Conservation (phyloP, 2,329 filamentous ascomycete genomes). For the Cercospora beticola region DNA sequence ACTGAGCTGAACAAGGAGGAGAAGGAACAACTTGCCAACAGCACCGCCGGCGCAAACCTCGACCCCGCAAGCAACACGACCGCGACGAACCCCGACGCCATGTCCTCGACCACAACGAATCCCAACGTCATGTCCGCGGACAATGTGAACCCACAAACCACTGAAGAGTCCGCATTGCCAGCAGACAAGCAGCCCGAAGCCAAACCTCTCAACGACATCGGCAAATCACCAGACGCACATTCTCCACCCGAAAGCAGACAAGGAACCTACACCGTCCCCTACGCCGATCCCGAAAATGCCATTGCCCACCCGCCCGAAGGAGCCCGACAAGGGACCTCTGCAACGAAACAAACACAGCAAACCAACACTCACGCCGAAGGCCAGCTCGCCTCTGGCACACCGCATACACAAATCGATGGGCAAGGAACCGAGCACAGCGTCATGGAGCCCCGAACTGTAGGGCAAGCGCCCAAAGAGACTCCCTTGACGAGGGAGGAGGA, state of each 20-base stretch:
- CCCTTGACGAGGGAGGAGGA: conserved; percentile 36
- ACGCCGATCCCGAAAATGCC: conserved; percentile 33
- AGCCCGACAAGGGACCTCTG: conserved; percentile 42
- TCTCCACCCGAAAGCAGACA: conserved; percentile 20
- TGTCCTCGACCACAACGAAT: neutral
- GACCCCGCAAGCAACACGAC: neutral
- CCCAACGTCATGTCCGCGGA: conserved; percentile 5
- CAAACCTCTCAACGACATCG: conserved; percentile 16
- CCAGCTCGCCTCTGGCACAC: conserved; percentile 45
- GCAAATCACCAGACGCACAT: conserved; percentile 17
- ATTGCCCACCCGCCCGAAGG: conserved; percentile 40
- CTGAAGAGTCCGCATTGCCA: conserved; percentile 2
- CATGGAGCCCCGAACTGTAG: conserved; percentile 51
- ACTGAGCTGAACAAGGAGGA: conserved; percentile 3
- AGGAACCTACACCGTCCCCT: conserved; percentile 32
- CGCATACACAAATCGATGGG: conserved; percentile 44
- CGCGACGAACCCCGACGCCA: neutral
- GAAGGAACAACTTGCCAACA: conserved; percentile 8
- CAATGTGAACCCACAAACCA: conserved; percentile 11
- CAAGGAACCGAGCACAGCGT: conserved; percentile 47
- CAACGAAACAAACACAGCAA: conserved; percentile 45
- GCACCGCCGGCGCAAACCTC: neutral
- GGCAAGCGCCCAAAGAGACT: conserved; percentile 51
- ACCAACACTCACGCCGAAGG: conserved; percentile 46
- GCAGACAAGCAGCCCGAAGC: neutral